Percentiles rank a stretch among this genome's conserved stretches.
Evolutionary conservation across 768 basidiomycete genomes (phyloP).

Genomic region (Hygrocybe coccinea): DNA sequence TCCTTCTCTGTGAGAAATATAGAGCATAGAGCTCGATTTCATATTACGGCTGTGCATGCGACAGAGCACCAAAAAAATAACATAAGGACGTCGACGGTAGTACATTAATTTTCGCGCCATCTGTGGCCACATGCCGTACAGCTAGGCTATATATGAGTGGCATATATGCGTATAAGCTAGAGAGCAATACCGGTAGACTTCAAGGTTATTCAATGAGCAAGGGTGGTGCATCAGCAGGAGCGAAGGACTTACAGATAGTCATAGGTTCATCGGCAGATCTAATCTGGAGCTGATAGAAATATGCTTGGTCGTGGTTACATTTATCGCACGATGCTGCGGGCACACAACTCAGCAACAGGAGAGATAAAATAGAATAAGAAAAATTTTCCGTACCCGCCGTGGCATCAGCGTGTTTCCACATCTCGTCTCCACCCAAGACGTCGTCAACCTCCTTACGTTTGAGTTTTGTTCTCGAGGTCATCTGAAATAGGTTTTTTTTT

Average conservation of each 20-base stretch:
- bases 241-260: slow-evolving; percentile 54
- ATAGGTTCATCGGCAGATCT: slow-evolving; percentile 90
- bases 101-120: slow-evolving; percentile 66
- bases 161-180: neutral
- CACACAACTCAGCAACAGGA: neutral
- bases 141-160: slow-evolving; percentile 27
- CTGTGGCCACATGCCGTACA: slow-evolving; percentile 60
- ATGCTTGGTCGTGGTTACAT: slow-evolving; percentile 82
- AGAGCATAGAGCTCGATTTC: too few relatives aligned
- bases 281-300: slow-evolving; percentile 95
- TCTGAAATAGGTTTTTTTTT: slow-evolving; percentile 52
- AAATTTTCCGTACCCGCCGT: slow-evolving; percentile 61
- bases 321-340: slow-evolving; percentile 55
- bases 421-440: slow-evolving; percentile 88
- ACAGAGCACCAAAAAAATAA: too few relatives aligned
- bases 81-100: too few relatives aligned
- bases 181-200: slow-evolving; percentile 55
- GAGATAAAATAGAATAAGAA: neutral
- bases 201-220: neutral
- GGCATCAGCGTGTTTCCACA: slow-evolving; percentile 91
- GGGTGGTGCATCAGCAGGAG: neutral
- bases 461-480: slow-evolving; percentile 84
- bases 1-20: too few relatives aligned
- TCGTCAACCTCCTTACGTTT: slow-evolving; percentile 93
- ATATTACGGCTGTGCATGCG: too few relatives aligned